Base-by-base conservation (phyloP, 768 basidiomycete species). In the Termitomyces sp. region DNA sequence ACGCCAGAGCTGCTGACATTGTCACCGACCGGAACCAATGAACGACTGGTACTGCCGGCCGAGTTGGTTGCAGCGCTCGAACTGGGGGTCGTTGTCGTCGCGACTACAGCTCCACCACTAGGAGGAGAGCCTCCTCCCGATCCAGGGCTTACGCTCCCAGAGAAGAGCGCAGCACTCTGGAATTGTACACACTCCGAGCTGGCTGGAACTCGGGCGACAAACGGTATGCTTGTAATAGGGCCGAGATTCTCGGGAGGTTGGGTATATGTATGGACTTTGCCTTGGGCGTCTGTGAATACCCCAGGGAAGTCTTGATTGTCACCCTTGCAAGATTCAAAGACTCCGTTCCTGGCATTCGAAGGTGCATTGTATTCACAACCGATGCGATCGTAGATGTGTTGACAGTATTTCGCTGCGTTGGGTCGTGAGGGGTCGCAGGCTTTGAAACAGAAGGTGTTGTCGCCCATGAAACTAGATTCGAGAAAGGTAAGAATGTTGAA, bases 301-400 rank as follows among this genome's bases (percentile, higher is more conserved):
- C 88, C 89, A 12, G 84, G 82, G 12, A 50, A 56, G 29, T 56
- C 59, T 42, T 60, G 83, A 63, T 81, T 73, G 18, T 89, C 86
- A 15, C 84, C 83, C 12, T 79, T 66, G 71, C 91, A 93, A 7
- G 76, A 70, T 54, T 84, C 80, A 68, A 89, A 92, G 0, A 74
- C 72, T 18, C 78, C 80, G 38, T 84, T 70, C 50, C 76, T 64
- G 27, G 86, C 86, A 25, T 73, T 68, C 63, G 79, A 83, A 3
- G 90, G 89, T 10, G 81, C 85, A 65, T 91, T 92, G 75, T 84
- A 64, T 29, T 43, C 55, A 29, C 63, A 64, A 0, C 63, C 60
- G 42, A 60, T 60, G 20, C 53, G 54, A 38, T 62, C 58, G 39
- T 62, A 64, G n/a, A 61, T 63, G 31, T 63, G 62, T 44, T 65